Percentiles rank a stretch among this genome's conserved stretches.
Evolutionary conservation across 768 basidiomycete genomes (phyloP).

Genomic region (Lactifluus piperatus): DNA sequence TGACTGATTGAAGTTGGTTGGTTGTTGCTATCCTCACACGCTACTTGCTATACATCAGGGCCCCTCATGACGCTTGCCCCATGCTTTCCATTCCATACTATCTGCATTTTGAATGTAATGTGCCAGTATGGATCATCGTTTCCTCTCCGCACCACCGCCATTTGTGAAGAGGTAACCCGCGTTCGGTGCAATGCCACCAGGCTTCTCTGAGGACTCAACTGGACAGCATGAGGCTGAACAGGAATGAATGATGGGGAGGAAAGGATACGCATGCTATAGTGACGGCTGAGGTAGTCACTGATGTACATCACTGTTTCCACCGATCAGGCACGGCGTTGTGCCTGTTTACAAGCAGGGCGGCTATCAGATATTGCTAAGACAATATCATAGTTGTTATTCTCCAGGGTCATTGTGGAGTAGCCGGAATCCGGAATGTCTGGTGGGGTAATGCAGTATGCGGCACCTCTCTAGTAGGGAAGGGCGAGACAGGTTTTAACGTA

Average conservation of each 20-base stretch:
- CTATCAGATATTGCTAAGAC: constrained; percentile 10
- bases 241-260: background rate
- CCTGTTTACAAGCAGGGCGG: background rate
- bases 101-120: background rate
- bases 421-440: constrained; percentile 38
- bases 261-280: background rate
- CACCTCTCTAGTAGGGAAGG: constrained; percentile 26
- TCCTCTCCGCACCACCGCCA: background rate
- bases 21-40: background rate
- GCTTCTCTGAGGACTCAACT: background rate
- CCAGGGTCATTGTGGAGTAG: constrained; percentile 24
- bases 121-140: background rate
- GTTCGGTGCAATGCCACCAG: background rate
- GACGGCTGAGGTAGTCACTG: background rate
- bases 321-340: background rate
- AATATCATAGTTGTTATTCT: constrained; percentile 16
- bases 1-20: constrained; percentile 4
- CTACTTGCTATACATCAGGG: background rate
- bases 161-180: background rate
- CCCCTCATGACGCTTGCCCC: constrained; percentile 2
- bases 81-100: constrained; percentile 9
- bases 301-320: no score
- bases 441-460: constrained; percentile 49
- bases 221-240: background rate
- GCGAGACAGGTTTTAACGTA: background rate